Base-by-base conservation (phyloP, 2,329 filamentous ascomycete genomes). In the Cercospora brassicicola region DNA sequence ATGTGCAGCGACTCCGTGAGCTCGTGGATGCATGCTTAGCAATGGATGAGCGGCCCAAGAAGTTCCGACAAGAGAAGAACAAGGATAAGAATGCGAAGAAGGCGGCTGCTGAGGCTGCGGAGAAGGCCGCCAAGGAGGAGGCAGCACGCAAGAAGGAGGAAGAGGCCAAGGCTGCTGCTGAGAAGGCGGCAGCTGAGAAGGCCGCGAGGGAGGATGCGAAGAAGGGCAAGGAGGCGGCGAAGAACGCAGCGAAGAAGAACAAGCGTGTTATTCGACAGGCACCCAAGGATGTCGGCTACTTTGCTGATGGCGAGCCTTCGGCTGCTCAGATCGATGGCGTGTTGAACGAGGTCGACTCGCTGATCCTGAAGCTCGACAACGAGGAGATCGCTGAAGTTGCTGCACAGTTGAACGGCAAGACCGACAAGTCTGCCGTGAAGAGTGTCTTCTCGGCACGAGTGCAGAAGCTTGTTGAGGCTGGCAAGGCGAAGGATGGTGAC, bases 241-340 rank as follows among this genome's bases (percentile, higher is more conserved):
- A 99, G 89, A 97, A 93, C 78, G 95, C 95, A 13, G 91, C 95
- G 77, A 99, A 99, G 91, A 99, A 99, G 91, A 99, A 99, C 88
- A 97, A 97, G 88, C 93, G 95, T 85, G 91, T 98, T 59, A 89
- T 99, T 76, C 93, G 96, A 82, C 90, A 89, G 70, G 93, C 92
- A 73, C 91, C 94, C 82, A 99, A 99, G 87, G 95, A 99, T 74
- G 94, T 92, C 77, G 97, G 97, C 86, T 99, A 99, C 89, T 97
- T 99, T 81, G 84, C 84, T 20, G 83, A 79, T 39, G 83, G 86
- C 55, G 91, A 89, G 64, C 91, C 94, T 68, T 84, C 90, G 28
- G 87, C 91, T n/a, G 85, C 92, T 13, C 88, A 92, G 78, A 92
- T 99, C 73, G 94, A 98, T 77, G 83, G 85, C 33, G 92, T 95